Evolutionary conservation across 805 yeast species (phyloP).

Genomic region (Candida nemodendra): DNA sequence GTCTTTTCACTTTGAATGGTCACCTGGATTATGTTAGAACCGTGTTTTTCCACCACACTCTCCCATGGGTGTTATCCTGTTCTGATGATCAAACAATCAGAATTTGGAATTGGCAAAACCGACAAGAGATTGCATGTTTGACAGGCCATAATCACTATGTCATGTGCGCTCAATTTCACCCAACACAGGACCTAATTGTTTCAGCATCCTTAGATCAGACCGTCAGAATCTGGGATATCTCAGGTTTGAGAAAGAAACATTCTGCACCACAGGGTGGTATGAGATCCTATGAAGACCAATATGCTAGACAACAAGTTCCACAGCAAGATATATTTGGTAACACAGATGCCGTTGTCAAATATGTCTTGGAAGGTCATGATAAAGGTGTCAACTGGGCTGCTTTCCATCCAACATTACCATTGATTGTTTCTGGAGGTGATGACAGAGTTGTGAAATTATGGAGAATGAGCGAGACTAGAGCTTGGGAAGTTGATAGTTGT

Average conservation of each 20-base stretch:
- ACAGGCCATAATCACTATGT: conserved; percentile 99
- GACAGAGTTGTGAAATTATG: conserved; percentile 93
- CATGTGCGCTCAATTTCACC: conserved; percentile 97
- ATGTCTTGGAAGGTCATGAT: conserved; percentile 95
- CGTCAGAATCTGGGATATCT: conserved; percentile 98
- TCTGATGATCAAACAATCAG: conserved; percentile 98
- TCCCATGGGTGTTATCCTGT: conserved; percentile 96
- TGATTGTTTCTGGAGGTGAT: conserved; percentile 94
- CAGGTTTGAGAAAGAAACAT: conserved; percentile 91
- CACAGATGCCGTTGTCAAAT: conserved; percentile 91
- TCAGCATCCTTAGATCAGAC: conserved; percentile 97
- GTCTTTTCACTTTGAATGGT: conserved; percentile 87
- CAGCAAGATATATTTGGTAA: conserved; percentile 94
- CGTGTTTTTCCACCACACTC: conserved; percentile 89
- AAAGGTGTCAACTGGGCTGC: conserved; percentile 99
- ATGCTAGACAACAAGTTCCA: conserved; percentile 58
- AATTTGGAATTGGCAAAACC: conserved; percentile 99
- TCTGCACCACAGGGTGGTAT: conserved; percentile 60
- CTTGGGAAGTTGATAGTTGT: conserved; percentile 99
- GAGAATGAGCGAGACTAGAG: conserved; percentile 97
- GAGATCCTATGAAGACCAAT: conserved; percentile 50
- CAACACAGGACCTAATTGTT: conserved; percentile 89
- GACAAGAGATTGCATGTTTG: conserved; percentile 93
- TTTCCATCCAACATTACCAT: conserved; percentile 94
- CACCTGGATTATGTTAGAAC: conserved; percentile 95